Base-by-base conservation (phyloP, 768 basidiomycete species). In the Floccularia luteovirens region DNA sequence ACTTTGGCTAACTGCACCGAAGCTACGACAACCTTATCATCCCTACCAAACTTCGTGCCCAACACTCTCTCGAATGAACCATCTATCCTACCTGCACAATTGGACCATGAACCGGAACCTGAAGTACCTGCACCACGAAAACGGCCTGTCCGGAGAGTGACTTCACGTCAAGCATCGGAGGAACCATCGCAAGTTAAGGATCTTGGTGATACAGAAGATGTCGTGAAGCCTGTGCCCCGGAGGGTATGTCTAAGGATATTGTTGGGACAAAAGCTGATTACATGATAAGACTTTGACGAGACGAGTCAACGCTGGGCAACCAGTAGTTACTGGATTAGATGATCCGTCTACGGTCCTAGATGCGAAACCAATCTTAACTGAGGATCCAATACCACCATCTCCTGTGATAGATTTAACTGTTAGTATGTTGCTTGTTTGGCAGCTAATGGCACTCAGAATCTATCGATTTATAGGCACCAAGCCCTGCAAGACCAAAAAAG, bases 41-140 rank as follows among this genome's bases (percentile, higher is more conserved):
- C 67, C 6, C 58, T 74, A 0, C 75, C 75, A 1, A 65, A 72
- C 32, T 60, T 65, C 25, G 58, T 79, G 8, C 72, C 72, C 3
- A 80, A 78, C 43, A 71, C 75, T 0, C 64, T 67, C 44, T 62
- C 69, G 2, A 64, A 69, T 14, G 79, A 81, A 44, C 69, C 70
- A 0, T 69, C 73, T 3, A 43, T 67, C 5, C 57, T 58, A 13
- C 58, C 65, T 25, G 38, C 41, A n/a, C n/a, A n/a, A n/a, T n/a
- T n/a, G n/a, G n/a, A n/a, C n/a, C n/a, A 49, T 13, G 36, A 43
- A 17, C 42, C 34, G 13, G 46, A 46, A 12, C 43, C 47, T 6
- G 54, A 55, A 34, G 49, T 50, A 6, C 46, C 51, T 22, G 52
- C 47, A 35, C 58, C 59, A 16, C 56, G 67, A 41, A n/a, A n/a